Conservation (phyloP, 805 yeast genomes). For the Starmerella geochares region DNA sequence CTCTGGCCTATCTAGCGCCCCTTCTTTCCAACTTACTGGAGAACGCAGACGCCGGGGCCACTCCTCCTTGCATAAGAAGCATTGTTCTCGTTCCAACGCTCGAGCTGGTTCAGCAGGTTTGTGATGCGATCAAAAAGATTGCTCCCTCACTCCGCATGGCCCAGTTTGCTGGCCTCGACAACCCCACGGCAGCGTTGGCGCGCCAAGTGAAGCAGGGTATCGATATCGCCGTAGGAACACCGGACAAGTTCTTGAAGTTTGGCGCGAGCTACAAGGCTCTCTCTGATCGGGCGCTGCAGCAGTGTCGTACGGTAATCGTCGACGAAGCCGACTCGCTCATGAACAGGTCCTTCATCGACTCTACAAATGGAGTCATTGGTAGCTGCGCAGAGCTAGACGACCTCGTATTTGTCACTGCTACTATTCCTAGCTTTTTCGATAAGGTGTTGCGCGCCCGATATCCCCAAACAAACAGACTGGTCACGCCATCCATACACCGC, state of each 20-base stretch:
- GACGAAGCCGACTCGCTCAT: conserved; percentile 93
- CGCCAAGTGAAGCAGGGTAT: conserved; percentile 36
- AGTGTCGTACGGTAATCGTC: conserved; percentile 55
- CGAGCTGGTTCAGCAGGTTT: conserved; percentile 77
- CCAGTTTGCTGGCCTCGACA: conserved; percentile 11
- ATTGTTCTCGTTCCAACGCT: conserved; percentile 82
- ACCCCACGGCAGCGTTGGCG: conserved; percentile 24
- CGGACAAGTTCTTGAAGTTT: conserved; percentile 51
- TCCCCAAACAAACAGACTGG: conserved; percentile 55
- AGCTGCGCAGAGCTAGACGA: conserved; percentile 47
- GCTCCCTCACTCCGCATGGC: conserved; percentile 16
- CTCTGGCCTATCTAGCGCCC: conserved; percentile 82
- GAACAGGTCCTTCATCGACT: conserved; percentile 66
- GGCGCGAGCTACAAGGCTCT: conserved; percentile 28
- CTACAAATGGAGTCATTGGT: conserved; percentile 48
- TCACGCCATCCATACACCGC: conserved; percentile 74
- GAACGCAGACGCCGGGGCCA: conserved; percentile 22
- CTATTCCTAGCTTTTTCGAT: conserved; percentile 72
- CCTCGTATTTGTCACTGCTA: conserved; percentile 75
- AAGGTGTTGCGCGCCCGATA: conserved; percentile 48
- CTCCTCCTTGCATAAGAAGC: conserved; percentile 42
- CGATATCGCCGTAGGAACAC: conserved; percentile 79
- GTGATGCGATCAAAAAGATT: conserved; percentile 32
- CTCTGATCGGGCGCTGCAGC: conserved; percentile 29
- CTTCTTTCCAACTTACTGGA: conserved; percentile 53